Evolutionary conservation across 805 yeast genomes (phyloP).

Genomic region (Wickerhamiella dianesei): DNA sequence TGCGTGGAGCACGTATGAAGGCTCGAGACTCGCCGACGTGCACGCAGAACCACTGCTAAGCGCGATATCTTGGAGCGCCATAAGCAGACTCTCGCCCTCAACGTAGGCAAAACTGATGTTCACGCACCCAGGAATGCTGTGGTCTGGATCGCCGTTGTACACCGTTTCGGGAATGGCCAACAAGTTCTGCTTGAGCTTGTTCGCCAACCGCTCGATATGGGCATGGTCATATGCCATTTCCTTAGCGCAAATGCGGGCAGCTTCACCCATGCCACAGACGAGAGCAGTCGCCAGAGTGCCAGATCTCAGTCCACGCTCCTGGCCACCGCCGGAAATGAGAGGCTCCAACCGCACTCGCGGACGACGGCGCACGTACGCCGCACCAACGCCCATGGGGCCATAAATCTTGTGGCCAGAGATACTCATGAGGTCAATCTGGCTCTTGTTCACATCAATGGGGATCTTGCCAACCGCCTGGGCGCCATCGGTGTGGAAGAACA

Average conservation of each 20-base stretch:
- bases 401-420: slow-evolving; percentile 92
- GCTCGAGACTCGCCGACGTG: slow-evolving; percentile 96
- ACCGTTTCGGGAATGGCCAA: slow-evolving; percentile 77
- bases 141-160: slow-evolving; percentile 67
- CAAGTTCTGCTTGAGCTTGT: slow-evolving; percentile 58
- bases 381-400: slow-evolving; percentile 98
- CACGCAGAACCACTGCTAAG: slow-evolving; percentile 95
- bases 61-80: slow-evolving; percentile 97
- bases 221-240: slow-evolving; percentile 63
- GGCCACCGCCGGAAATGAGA: slow-evolving; percentile 94
- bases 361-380: slow-evolving; percentile 87
- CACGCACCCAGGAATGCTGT: slow-evolving; percentile 85
- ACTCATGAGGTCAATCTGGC: slow-evolving; percentile 86
- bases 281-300: slow-evolving; percentile 97
- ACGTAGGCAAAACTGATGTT: slow-evolving; percentile 93
- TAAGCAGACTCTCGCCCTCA: slow-evolving; percentile 92
- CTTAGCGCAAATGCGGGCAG: slow-evolving; percentile 65
- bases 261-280: slow-evolving; percentile 94
- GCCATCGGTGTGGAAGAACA: slow-evolving; percentile 93
- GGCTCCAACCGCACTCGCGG: slow-evolving; percentile 97
- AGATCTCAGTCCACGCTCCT: slow-evolving; percentile 93
- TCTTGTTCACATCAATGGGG: slow-evolving; percentile 79
- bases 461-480: slow-evolving; percentile 97
- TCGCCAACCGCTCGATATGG: slow-evolving; percentile 59
- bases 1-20: slow-evolving; percentile 92